A percentile compares a stretch with the other conserved stretches of the same genome.
phyloP scores from a whole-genome alignment of 129 eudicot species.

The Heracleum sosnowskyi region DNA sequence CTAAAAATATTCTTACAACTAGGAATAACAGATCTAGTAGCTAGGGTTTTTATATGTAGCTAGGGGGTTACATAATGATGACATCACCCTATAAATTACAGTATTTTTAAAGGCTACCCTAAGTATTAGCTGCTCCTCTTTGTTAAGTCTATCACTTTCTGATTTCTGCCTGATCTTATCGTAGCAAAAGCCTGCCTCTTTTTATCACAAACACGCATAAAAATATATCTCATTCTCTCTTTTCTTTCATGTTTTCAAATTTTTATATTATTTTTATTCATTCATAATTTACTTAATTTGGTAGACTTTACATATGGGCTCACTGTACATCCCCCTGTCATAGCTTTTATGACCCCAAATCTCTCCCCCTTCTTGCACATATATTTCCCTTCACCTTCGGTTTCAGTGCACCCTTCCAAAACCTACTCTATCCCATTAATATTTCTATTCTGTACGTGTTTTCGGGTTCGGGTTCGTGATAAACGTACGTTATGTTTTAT shows the following conservation, averaged over 20 bases:
- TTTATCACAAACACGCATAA: conserved; percentile 4
- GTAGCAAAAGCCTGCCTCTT: not conserved
- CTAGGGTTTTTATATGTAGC: not conserved
- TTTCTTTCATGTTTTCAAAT: not conserved
- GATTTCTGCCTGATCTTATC: not conserved
- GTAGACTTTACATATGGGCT: conserved; percentile 23
- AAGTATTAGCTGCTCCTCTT: not conserved
- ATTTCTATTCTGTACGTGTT: not conserved
- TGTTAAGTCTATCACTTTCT: conserved; percentile 5
- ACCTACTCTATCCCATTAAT: not conserved
- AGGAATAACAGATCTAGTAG: not conserved
- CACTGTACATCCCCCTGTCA: conserved; percentile 11
- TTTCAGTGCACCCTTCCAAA: conserved; percentile 32
- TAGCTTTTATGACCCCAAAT: conserved; percentile 28
- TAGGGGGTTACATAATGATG: not conserved
- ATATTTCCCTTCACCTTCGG: conserved; percentile 21
- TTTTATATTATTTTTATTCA: not conserved
- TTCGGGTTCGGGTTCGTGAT: no score
- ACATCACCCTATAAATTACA: not conserved
- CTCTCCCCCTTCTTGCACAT: not conserved
- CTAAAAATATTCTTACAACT: not conserved
- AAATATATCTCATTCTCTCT: not conserved
- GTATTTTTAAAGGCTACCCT: not conserved
- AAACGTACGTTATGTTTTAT: no score
- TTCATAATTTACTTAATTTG: conserved; percentile 10